Percentiles rank a stretch among this genome's conserved stretches.
phyloP scores from a whole-genome alignment of 371 early-diverging fungal species.

The Lichtheimia corymbifera region DNA sequence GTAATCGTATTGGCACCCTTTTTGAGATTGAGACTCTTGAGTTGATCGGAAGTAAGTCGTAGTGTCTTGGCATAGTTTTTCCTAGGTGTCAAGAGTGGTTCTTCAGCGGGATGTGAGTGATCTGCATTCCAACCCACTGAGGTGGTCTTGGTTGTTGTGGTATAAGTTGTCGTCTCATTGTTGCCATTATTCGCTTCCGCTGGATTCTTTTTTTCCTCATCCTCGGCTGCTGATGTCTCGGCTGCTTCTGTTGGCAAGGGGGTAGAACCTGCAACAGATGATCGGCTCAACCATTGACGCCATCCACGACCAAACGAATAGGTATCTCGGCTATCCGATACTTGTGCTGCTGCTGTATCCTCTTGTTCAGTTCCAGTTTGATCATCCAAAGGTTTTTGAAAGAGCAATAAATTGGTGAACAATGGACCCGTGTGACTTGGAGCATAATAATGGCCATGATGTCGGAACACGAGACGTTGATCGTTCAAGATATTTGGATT shows the following conservation, averaged over 20 bases:
- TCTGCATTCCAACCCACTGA: constrained; percentile 46
- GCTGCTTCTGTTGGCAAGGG: constrained; percentile 6
- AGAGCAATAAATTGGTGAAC: constrained; percentile 56
- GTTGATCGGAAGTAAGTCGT: constrained; percentile 86
- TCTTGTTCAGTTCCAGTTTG: not conserved
- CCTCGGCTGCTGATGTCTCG: constrained; percentile 8
- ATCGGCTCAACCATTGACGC: constrained; percentile 57
- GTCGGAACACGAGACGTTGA: constrained; percentile 67
- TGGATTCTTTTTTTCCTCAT: constrained; percentile 8
- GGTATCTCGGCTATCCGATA: constrained; percentile 44
- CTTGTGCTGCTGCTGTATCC: constrained; percentile 9
- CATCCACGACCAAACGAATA: constrained; percentile 50
- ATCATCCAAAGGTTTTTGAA: constrained; percentile 33
- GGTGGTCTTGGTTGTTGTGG: constrained; percentile 48
- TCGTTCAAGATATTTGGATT: constrained; percentile 71
- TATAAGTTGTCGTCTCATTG: constrained; percentile 38
- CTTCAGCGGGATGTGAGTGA: constrained; percentile 27
- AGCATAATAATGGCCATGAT: constrained; percentile 58
- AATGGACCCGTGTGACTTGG: constrained; percentile 50
- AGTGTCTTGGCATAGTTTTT: constrained; percentile 83
- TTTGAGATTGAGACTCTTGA: constrained; percentile 77
- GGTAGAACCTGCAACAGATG: constrained; percentile 35
- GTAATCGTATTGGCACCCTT: constrained; percentile 86
- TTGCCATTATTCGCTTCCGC: constrained; percentile 7
- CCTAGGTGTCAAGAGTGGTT: constrained; percentile 16